Evolutionary conservation across 805 yeast species (phyloP).

Genomic region (Ogataea degrootiae): DNA sequence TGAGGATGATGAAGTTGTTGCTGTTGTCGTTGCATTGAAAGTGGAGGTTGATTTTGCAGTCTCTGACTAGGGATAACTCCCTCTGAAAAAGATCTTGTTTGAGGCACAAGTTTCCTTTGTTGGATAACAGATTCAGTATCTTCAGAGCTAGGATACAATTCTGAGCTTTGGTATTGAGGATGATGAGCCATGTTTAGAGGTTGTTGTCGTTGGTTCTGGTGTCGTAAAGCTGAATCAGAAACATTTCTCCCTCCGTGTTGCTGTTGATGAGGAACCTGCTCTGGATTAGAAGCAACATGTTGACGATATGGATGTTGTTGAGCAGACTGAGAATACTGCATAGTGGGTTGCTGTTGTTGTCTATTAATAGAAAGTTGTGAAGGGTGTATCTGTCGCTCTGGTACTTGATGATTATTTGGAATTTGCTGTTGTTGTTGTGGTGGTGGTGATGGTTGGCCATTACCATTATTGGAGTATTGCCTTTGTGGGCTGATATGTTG

Average conservation of each 20-base stretch:
- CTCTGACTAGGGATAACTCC: neutral
- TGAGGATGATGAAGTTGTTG: neutral
- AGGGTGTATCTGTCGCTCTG: too few species aligned
- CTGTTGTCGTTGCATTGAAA: neutral
- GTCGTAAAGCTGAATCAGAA: neutral
- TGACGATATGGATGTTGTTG: neutral
- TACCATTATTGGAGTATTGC: neutral
- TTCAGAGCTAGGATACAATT: neutral
- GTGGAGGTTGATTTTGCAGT: neutral
- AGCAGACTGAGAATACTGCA: neutral
- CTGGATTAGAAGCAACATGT: neutral
- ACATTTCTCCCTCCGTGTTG: too few species aligned
- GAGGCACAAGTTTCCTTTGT: neutral
- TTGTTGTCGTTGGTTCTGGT: conserved; percentile 1
- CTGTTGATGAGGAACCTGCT: too few species aligned
- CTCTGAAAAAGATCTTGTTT: conserved; percentile 4
- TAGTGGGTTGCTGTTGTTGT: too few species aligned
- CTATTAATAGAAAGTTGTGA: neutral
- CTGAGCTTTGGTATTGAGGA: neutral
- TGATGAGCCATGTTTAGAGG: neutral
- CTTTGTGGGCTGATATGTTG: conserved; percentile 1
- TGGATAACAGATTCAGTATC: neutral
- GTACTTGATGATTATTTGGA: neutral
- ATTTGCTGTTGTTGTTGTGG: conserved; percentile 4
- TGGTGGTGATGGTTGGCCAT: conserved; percentile 5